Evolutionary conservation across 306 rosid species (phyloP), one percentile per base, ranked within the genome.

Genomic region (Quercus glauca): DNA sequence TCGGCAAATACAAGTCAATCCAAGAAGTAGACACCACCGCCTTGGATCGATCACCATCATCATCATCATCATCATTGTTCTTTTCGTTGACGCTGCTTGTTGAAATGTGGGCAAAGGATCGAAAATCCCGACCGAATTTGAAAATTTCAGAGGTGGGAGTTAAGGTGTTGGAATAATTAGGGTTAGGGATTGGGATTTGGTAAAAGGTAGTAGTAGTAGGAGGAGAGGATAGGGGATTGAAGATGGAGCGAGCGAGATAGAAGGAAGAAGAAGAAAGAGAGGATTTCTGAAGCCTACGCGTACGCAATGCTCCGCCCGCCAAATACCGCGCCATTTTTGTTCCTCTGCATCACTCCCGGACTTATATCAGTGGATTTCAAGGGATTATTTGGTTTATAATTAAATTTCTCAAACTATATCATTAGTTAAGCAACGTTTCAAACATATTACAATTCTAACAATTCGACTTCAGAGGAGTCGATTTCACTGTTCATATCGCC

Each of bases 1-100:
- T 80, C 18, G 94, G 96, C 89, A 92, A 86, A 76, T 87, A 90
- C 77, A 69, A 79, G 56, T 86, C 89, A 73, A 95, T 83, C 99
- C 99, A 91, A 76, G 93, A 41, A 41, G 93, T 8, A 41, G 45
- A 0, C 21, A 35, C 19, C 17, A 23, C 68, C 20, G 20, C 57
- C 43, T 83, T 55, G 45, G 45, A 8, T 37, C 77, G 73, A 63
- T 78, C 63, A n/a, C n/a, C 71, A 35, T 35, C 25, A 23, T 23
- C 41, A 35, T 35, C 41, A 35, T 35, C 41, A 41, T 37, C 45
- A 78, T 67, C 29, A 35, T 79, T 51, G 37, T 88, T 73, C 7
- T 58, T 78, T 37, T 78, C 85, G 20, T 59, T 73, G 56, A 73
- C 79, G n/a, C 45, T 41, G 11, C 83, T 76, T 1, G 89, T 85